phyloP scores from a whole-genome alignment of 345 rosid genomes.

The Capsella bursapastoris region DNA sequence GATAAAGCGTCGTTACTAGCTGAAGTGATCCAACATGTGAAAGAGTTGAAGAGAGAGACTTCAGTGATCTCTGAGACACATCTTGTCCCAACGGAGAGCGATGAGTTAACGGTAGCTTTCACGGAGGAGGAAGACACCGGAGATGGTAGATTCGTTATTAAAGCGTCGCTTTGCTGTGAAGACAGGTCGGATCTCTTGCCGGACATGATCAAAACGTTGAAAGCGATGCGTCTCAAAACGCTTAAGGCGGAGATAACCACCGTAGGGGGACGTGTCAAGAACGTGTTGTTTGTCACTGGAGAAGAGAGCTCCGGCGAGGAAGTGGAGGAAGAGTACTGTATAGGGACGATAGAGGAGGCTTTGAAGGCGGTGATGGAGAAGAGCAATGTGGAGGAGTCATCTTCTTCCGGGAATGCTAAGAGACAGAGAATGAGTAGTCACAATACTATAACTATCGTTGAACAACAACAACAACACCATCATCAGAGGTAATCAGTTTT shows the following conservation, averaged over 20 bases:
- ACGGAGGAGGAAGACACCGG: conserved; percentile 53
- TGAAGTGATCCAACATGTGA: conserved; percentile 97
- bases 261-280: conserved; percentile 90
- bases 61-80: conserved; percentile 80
- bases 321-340: conserved; percentile 55
- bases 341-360: conserved; percentile 89
- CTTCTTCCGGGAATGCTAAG: conserved; percentile 81
- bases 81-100: conserved; percentile 79
- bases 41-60: conserved; percentile 85
- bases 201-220: conserved; percentile 83
- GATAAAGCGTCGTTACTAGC: conserved; percentile 98
- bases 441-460: conserved; percentile 52
- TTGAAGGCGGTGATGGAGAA: conserved; percentile 91
- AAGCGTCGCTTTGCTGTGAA: conserved; percentile 93
- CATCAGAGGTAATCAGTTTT: conserved; percentile 34
- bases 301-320: conserved; percentile 62
- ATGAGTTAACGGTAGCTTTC: conserved; percentile 84
- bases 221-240: conserved; percentile 76
- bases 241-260: conserved; percentile 95
- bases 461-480: conserved; percentile 53
- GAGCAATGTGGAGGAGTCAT: conserved; percentile 63
- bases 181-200: conserved; percentile 90
- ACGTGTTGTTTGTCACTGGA: conserved; percentile 85
- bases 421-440: conserved; percentile 73
- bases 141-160: conserved; percentile 82